phyloP scores from a whole-genome alignment of 768 basidiomycete species.

The Heimioporus sp. region DNA sequence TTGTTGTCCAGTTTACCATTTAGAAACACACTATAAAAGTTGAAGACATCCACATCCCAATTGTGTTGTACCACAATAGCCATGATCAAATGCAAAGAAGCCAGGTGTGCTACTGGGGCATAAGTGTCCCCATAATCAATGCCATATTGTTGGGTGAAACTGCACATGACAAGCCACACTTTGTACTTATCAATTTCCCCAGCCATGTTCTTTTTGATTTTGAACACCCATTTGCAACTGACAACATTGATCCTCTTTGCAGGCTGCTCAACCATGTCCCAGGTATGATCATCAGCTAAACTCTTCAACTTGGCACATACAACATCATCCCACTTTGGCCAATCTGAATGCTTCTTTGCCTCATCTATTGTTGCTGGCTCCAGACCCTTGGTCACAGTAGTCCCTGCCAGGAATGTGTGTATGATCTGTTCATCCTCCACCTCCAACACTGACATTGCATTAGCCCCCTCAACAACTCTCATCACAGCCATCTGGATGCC shows the following conservation, averaged over 20 bases:
- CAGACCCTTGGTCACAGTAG: too few relatives aligned
- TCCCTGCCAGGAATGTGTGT: too few relatives aligned
- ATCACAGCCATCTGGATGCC: too few relatives aligned
- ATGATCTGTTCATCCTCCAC: too few relatives aligned
- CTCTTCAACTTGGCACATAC: background rate
- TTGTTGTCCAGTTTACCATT: too few relatives aligned
- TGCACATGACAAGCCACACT: background rate
- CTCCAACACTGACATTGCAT: too few relatives aligned
- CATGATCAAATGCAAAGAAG: too few relatives aligned
- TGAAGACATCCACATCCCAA: background rate
- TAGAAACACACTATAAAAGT: background rate
- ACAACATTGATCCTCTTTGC: background rate
- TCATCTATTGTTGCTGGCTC: background rate
- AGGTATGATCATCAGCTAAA: background rate
- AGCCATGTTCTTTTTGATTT: background rate
- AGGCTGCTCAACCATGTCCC: background rate
- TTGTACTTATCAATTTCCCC: background rate
- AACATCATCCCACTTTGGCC: background rate
- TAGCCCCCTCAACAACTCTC: too few relatives aligned
- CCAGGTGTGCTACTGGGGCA: too few relatives aligned
- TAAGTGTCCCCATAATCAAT: background rate
- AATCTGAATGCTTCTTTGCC: background rate
- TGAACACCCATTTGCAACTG: constrained; percentile 5
- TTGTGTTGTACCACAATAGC: background rate
- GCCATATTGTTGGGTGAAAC: background rate